Conservation (phyloP, 345 rosid species). For the Rhodamnia argentea region DNA sequence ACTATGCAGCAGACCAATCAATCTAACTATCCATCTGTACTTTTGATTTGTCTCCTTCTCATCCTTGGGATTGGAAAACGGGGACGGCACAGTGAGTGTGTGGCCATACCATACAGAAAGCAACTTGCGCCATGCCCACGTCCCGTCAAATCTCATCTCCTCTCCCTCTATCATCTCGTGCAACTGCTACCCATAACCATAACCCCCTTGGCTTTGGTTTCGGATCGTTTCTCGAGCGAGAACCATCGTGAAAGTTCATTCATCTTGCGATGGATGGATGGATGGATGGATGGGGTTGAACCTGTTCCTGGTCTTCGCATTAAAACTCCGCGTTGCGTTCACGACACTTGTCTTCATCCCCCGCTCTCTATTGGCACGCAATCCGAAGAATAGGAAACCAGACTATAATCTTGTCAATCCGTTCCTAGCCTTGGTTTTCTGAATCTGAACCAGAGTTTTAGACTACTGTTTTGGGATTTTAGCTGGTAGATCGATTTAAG, state of each 20-base stretch:
- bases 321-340: not conserved
- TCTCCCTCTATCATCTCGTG: not conserved
- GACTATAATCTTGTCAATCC: not conserved
- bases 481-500: not conserved
- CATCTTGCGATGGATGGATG: no score
- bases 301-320: not conserved
- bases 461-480: not conserved
- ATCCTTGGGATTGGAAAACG: not conserved
- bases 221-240: not conserved
- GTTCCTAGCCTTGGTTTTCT: not conserved
- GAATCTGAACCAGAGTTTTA: not conserved
- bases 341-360: not conserved
- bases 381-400: not conserved
- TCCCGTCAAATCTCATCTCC: not conserved
- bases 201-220: not conserved
- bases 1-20: not conserved
- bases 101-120: not conserved
- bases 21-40: constrained; percentile 4
- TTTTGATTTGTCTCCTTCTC: constrained; percentile 14
- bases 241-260: not conserved
- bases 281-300: not conserved
- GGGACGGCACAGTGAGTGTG: not conserved
- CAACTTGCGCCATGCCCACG: not conserved
- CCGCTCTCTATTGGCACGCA: not conserved
- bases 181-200: not conserved